A percentile compares a stretch with the other conserved stretches of the same genome.
phyloP scores from a whole-genome alignment of 345 rosid genomes.

The Pugionium cornutum region DNA sequence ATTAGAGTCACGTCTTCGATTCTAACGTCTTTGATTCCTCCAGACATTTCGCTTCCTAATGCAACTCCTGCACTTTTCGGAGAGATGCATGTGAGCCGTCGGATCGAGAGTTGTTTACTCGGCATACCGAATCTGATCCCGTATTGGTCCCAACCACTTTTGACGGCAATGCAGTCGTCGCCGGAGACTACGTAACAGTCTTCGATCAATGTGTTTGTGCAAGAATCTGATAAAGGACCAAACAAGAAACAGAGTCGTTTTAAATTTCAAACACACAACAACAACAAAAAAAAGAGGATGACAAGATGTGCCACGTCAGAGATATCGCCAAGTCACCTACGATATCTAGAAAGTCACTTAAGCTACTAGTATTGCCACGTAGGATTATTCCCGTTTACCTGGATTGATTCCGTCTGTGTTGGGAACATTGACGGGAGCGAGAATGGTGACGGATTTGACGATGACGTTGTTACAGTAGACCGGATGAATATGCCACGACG shows the following conservation, averaged over 20 bases:
- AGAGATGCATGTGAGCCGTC: constrained; percentile 75
- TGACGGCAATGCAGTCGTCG: constrained; percentile 77
- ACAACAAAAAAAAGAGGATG: not conserved
- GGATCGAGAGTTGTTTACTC: constrained; percentile 49
- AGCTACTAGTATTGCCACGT: not conserved
- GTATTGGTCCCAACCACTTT: constrained; percentile 80
- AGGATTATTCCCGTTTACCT: constrained; percentile 38
- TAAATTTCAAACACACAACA: not conserved
- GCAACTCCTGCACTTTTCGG: constrained; percentile 77
- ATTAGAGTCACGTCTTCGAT: constrained; percentile 54
- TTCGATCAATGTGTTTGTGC: constrained; percentile 59
- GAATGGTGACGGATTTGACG: constrained; percentile 53
- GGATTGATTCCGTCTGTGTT: constrained; percentile 93
- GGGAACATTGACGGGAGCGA: constrained; percentile 69
- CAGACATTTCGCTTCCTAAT: constrained; percentile 87
- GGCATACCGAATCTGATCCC: constrained; percentile 62
- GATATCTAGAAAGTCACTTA: not conserved
- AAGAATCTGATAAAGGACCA: constrained; percentile 57
- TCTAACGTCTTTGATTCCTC: constrained; percentile 67
- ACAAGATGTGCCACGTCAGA: constrained; percentile 1
- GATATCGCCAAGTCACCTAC: not conserved
- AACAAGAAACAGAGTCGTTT: constrained; percentile 10
- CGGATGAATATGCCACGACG: constrained; percentile 79
- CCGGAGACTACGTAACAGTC: constrained; percentile 69
- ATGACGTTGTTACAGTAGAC: constrained; percentile 58